Evolutionary conservation across 2,329 filamentous ascomycete genomes (phyloP).

Genomic region (Calycina herbarum): DNA sequence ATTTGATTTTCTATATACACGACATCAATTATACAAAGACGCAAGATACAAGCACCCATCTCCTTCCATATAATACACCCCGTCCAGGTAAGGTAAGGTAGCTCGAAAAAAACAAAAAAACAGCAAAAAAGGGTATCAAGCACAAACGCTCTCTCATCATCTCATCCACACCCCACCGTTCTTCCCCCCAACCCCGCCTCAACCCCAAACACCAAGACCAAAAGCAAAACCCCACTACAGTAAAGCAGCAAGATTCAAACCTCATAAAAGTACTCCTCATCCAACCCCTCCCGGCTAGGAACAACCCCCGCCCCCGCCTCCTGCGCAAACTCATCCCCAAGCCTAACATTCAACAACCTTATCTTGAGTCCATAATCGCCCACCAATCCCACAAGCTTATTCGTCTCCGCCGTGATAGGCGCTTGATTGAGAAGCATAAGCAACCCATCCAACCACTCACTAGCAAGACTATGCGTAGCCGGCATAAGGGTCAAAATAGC

Average conservation of each 20-base stretch:
- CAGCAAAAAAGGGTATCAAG: neutral
- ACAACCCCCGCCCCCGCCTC: conserved; percentile 65
- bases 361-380: conserved; percentile 92
- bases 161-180: too few species aligned
- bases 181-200: too few species aligned
- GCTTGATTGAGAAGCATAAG: conserved; percentile 93
- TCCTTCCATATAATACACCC: too few species aligned
- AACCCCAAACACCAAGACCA: neutral
- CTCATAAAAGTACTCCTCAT: conserved; percentile 90
- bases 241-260: conserved; percentile 20
- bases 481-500: conserved; percentile 83
- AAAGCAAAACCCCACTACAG: neutral
- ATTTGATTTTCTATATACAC: too few species aligned
- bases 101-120: neutral
- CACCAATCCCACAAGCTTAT: conserved; percentile 81
- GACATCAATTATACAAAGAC: too few species aligned
- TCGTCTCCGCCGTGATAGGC: conserved; percentile 95
- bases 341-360: conserved; percentile 82
- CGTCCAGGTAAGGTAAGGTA: neutral
- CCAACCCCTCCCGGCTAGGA: conserved; percentile 79
- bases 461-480: conserved; percentile 75
- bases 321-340: conserved; percentile 73
- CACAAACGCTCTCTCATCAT: neutral
- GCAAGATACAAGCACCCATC: too few species aligned
- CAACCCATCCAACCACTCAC: conserved; percentile 96